A percentile compares a stretch with the other conserved stretches of the same genome.
Conservation (phyloP, 257 asterid genomes). For the Plantago ovata region DNA sequence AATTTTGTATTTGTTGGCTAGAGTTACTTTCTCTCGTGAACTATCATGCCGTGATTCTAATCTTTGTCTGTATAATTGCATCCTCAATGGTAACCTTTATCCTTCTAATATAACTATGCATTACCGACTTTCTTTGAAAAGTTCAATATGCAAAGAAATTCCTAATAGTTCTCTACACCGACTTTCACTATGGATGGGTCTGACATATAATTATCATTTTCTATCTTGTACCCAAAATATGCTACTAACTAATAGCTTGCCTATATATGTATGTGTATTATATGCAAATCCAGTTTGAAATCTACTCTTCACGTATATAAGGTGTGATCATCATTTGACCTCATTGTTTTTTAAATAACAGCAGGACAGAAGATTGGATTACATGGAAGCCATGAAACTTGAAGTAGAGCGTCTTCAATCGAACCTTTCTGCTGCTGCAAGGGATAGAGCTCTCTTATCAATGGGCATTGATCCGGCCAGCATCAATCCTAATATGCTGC, state of each 20-base stretch:
- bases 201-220: conserved; percentile 1
- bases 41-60: too few relatives aligned
- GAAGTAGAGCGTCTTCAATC: conserved; percentile 79
- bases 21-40: too few relatives aligned
- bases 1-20: too few relatives aligned
- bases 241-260: conserved; percentile 17
- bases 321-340: conserved; percentile 10
- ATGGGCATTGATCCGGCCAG: conserved; percentile 93
- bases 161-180: too few relatives aligned
- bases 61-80: too few relatives aligned
- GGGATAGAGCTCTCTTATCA: conserved; percentile 88
- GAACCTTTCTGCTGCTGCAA: conserved; percentile 92
- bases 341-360: conserved; percentile 19
- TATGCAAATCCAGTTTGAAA: neutral
- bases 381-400: conserved; percentile 82
- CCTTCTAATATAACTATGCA: too few relatives aligned
- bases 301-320: conserved; percentile 10
- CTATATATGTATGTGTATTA: too few relatives aligned
- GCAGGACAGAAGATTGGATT: conserved; percentile 71
- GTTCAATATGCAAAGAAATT: too few relatives aligned
- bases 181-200: too few relatives aligned
- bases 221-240: conserved; percentile 3
- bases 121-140: too few relatives aligned
- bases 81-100: too few relatives aligned
- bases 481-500: conserved; percentile 76